phyloP scores from a whole-genome alignment of 805 yeast species.

The Metschnikowia drakensbergensis region DNA sequence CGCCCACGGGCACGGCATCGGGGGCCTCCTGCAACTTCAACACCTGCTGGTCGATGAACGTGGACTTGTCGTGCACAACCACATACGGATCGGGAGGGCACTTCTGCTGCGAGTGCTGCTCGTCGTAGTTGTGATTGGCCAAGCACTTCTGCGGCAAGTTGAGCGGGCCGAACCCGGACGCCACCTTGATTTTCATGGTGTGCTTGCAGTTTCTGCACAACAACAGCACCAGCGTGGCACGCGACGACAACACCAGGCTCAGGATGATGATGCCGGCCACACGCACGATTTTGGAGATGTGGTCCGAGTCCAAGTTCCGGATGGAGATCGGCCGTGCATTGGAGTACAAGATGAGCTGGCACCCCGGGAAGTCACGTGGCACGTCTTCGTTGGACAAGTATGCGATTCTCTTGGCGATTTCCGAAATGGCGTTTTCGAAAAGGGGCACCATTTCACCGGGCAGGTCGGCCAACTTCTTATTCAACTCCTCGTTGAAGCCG shows the following conservation, averaged over 20 bases:
- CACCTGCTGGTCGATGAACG: constrained; percentile 92
- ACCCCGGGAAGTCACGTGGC: constrained; percentile 61
- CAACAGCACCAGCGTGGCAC: constrained; percentile 78
- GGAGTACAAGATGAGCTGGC: constrained; percentile 76
- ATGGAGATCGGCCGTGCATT: constrained; percentile 69
- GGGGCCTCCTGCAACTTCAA: constrained; percentile 95
- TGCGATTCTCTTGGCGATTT: constrained; percentile 74
- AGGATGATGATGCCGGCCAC: constrained; percentile 92
- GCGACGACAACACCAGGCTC: constrained; percentile 81
- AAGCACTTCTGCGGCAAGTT: constrained; percentile 66
- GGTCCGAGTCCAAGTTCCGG: constrained; percentile 79
- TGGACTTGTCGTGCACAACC: constrained; percentile 88
- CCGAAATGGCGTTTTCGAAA: constrained; percentile 78
- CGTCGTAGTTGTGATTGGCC: constrained; percentile 39
- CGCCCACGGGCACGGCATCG: constrained; percentile 98
- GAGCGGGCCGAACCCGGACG: constrained; percentile 67
- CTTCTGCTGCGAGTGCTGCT: constrained; percentile 42
- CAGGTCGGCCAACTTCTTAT: constrained; percentile 77
- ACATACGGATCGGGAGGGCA: constrained; percentile 94
- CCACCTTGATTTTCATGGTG: constrained; percentile 59
- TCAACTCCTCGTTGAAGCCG: constrained; percentile 83
- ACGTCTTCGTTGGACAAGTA: constrained; percentile 50
- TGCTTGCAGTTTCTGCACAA: constrained; percentile 89
- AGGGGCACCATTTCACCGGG: constrained; percentile 86
- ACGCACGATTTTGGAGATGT: constrained; percentile 84